Base-by-base conservation (phyloP, 257 asterid species). In the Solanum bulbocastanum region DNA sequence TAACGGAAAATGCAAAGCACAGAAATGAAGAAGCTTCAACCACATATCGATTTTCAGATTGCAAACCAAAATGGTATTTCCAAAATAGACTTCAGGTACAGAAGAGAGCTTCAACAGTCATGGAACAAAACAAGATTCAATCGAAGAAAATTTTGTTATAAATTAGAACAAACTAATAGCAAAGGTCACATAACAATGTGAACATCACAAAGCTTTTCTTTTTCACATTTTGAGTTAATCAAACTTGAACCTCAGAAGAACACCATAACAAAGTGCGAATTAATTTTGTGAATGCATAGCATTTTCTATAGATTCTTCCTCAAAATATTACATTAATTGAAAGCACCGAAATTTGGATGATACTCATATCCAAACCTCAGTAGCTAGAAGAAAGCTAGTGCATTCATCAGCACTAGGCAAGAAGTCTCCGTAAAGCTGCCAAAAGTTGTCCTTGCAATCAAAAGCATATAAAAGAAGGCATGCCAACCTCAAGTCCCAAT, bases 401-500 rank as follows among this genome's bases (percentile, higher is more conserved):
- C 98, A 95, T 89, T 97, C 99, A 88, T 94, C 98, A 65, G 94
- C 93, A 90, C 93, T 87, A 75, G 99, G 99, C 90, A 96, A 94
- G 89, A 96, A 97, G 92, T 97, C 99, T 83, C 99, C 98, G 90
- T 96, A 97, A 66, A 97, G 93, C 93, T 94, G 98, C 99, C 98
- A 97, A 92, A 97, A 97, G 87, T 95, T 97, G 87, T 93, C 98
- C 89, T 93, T 94, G 98, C 98, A 94, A 94, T 97, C 99, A 90
- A 97, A 93, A 60, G 99, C 94, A 42, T 94, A 91, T 83, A 97
- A 84, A 36, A 97, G 96, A 88, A 96, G 96, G 89, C 99, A 95
- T 37, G 99, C 99, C 94, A 97, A 39, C 93, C 99, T 93, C 90
- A 97, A 93, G 92, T 97, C 99, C 95, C 96, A 97, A 86, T 97